A percentile compares a stretch with the other conserved stretches of the same genome.
Evolutionary conservation across 768 basidiomycete genomes (phyloP).

Genomic region (Boletus reticulatus): DNA sequence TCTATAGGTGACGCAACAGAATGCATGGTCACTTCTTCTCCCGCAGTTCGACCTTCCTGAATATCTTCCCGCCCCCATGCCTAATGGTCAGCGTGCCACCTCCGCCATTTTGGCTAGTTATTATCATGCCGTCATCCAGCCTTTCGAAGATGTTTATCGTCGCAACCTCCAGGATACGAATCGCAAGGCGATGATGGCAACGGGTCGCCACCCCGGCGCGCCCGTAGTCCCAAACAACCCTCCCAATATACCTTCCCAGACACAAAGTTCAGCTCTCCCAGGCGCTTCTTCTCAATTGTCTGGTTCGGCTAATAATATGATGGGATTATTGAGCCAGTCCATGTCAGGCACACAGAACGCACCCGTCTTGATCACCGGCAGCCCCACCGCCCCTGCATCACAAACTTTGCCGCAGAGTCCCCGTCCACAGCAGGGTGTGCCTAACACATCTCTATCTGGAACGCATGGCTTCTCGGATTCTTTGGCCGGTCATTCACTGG

Average conservation of each 20-base stretch:
- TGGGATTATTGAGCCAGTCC: conserved; percentile 27
- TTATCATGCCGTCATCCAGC: conserved; percentile 60
- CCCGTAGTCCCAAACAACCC: conserved; percentile 13
- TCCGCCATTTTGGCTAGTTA: conserved; percentile 53
- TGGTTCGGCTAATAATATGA: conserved; percentile 20
- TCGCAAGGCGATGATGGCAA: conserved; percentile 48
- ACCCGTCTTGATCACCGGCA: conserved; percentile 20
- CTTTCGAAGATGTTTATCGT: conserved; percentile 72
- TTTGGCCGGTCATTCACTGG: conserved; percentile 20
- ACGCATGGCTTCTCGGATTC: conserved; percentile 26
- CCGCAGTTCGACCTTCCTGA: conserved; percentile 62
- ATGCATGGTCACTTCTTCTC: conserved; percentile 55
- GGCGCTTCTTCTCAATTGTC: conserved; percentile 20
- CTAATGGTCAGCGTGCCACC: conserved; percentile 47
- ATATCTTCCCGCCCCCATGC: conserved; percentile 45
- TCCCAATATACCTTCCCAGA: conserved; percentile 17
- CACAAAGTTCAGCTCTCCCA: conserved; percentile 8
- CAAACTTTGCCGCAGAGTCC: conserved; percentile 34
- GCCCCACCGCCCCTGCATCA: conserved; percentile 23
- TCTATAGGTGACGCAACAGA: conserved; percentile 46
- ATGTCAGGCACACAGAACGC: conserved; percentile 17
- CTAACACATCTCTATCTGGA: conserved; percentile 22
- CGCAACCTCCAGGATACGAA: conserved; percentile 60
- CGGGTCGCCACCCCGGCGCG: conserved; percentile 33
- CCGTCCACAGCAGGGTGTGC: conserved; percentile 23